Base-by-base conservation (phyloP, 2,329 filamentous ascomycete species). In the Fusarium poae region DNA sequence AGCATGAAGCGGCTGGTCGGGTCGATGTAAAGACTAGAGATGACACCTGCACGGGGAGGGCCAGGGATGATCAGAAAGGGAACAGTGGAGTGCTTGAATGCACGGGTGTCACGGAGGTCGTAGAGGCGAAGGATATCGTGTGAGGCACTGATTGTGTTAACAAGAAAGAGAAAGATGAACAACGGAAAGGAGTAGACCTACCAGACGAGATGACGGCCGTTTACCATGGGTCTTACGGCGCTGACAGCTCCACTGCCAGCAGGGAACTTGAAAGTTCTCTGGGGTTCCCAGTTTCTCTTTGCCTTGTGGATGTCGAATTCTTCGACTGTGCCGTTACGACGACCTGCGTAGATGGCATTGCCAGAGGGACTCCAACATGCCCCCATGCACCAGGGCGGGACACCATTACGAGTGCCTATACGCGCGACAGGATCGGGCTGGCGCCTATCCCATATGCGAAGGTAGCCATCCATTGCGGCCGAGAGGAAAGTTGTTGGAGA, bases 21-120 rank as follows among this genome's bases (percentile, higher is more conserved):
- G 77, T 99, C 96, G 46, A 97, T 85, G 75, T 95, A 96, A 12
- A 98, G 82, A 63, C 91, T 89, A 0, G 91, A 93, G 42, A 97
- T 95, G 42, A 97, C 93, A 44, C 95, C 95, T 0, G 94, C 94
- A 18, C 93, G 78, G 0, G 88, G 88, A 0, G 88, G 96, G 0
- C 96, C 96, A 0, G 96, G 96, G 25, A 99, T 91, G 70, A 99
- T 97, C n/a, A 97, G 86, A 79, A 98, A 99, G 0, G 96, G 96
- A 0, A 97, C 93, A 0, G 91, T 90, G 0, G 92, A 92, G 76
- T 93, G 91, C 74, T 90, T 92, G 39, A 86, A 83, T 2, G 85
- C 81, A 25, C 86, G 84, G 32, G 88, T 86, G 52, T 92, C 88
- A 45, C 89, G 88, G 20, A 98, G 83, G 76, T 99, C 96, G 77